Evolutionary conservation across 129 eudicot genomes (phyloP), one percentile per base, ranked within the genome.

Genomic region (Saposhnikovia divaricata): DNA sequence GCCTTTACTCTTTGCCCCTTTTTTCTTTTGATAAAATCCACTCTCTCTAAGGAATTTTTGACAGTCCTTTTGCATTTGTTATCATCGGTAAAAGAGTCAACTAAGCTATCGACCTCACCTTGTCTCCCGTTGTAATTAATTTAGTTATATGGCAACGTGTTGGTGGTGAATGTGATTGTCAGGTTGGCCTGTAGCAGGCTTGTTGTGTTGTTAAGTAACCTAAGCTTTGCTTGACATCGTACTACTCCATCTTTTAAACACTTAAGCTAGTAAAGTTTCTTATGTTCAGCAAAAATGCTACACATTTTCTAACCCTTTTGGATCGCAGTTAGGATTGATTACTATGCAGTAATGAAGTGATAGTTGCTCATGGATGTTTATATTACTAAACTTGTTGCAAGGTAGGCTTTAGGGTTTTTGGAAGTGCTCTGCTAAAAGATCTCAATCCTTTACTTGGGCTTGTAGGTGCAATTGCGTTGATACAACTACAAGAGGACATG

Each of bases 401-500:
- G 2, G 15, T 25, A 61, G 25, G 37, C 69, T 61, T 25, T 25
- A n/a, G 69, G 15, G 69, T 25, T 61, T 61, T 9, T 7, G 34
- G 69, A 25, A n/a, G 69, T 61, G 69, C 18, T n/a, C 37, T n/a
- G 34, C 34, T 31, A 23, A 11, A 34, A 27, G 28, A 38, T 50
- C 18, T 75, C 15, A 25, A 38, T n/a, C 13, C 13, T 9, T 40
- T 31, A 37, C 63, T 37, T 55, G 51, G 81, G 18, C 48, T 72
- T 70, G 57, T 82, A 95, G 99, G 99, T 81, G 99, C 99, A n/a
- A 86, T 95, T 82, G 96, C 97, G 76, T 90, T 95, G 83, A 87
- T 95, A 19, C 99, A 95, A 85, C 91, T 95, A 28, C 99, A 95
- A 88, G 99, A 92, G 85, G 97, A 95, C 81, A 84, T 95, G 97